Base-by-base conservation (phyloP, 305 asterid species). In the Ilex paraguariensis region DNA sequence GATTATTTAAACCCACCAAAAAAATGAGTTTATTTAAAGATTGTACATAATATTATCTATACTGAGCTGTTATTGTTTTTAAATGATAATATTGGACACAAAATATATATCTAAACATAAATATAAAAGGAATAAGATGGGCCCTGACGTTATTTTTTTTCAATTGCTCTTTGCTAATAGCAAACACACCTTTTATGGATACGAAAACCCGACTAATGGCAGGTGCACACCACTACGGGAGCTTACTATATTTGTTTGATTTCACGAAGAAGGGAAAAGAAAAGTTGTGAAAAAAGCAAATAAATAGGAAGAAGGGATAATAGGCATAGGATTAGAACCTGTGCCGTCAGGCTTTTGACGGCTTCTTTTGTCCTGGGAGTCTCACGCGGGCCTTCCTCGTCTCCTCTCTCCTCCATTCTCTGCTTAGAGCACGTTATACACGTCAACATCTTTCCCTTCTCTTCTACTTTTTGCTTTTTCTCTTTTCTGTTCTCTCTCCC, bases 291-390 rank as follows among this genome's bases (percentile, higher is more conserved):
- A 60, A 64, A 56, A 42, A 16, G 15, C 10, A 30, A 53, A 17
- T 21, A 12, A 51, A 28, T 3, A 70, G 62, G 17, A 21, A 60
- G 9, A 14, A 5, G 30, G 13, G 42, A 36, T 36, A 36, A 36
- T 28, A 8, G 66, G 73, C 17, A 44, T 65, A 54, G 71, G 69
- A 64, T 65, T 70, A 68, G 84, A 72, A 91, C 99, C 99, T 94
- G 99, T 42, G 85, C 67, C 56, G 97, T 80, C 76, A 93, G 99
- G 95, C 97, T 90, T 88, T 93, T 93, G 88, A 93, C 92, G 88
- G 96, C 87, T 81, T 93, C 97, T 88, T 84, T 93, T 48, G 87
- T 81, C 78, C 67, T 75, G 75, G 98, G 93, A 70, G 96, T 87
- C 79, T 95, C 95, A 80, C 96, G 93, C 84, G 90, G 77, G 74